Percentiles rank a stretch among this genome's conserved stretches.
phyloP scores from a whole-genome alignment of 2,329 filamentous ascomycete genomes.

The Lojkania enalia region DNA sequence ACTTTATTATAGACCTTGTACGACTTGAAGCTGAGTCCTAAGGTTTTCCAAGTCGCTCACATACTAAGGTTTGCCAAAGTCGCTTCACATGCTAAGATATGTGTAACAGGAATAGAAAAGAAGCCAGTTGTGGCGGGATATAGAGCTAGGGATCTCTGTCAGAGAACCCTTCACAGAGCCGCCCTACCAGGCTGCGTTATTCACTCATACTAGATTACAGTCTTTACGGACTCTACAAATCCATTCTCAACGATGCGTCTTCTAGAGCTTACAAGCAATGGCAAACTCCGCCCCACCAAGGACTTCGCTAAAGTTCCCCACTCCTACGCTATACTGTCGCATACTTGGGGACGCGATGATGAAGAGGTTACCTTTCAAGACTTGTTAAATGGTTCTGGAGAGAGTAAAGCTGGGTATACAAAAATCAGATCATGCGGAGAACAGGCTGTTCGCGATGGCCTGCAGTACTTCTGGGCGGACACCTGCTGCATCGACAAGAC shows the following conservation, averaged over 20 bases:
- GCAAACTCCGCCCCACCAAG: slow-evolving; percentile 6
- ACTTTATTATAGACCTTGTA: too few species aligned
- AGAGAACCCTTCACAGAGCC: too few species aligned
- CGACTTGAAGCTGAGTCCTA: too few species aligned
- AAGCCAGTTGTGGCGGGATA: too few species aligned
- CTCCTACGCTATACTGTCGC: slow-evolving; percentile 5
- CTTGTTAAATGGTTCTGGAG: not conserved
- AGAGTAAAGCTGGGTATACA: not conserved
- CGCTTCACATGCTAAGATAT: too few species aligned
- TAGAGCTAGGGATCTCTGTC: too few species aligned
- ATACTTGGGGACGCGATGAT: slow-evolving; percentile 1
- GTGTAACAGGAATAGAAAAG: too few species aligned
- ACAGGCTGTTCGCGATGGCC: not conserved
- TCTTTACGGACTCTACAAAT: not conserved
- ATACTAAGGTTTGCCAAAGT: too few species aligned
- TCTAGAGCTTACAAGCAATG: slow-evolving; percentile 2
- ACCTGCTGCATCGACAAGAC: slow-evolving; percentile 4
- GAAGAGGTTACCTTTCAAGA: slow-evolving; percentile 4
- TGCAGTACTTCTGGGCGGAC: slow-evolving; percentile 3
- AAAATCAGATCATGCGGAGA: not conserved
- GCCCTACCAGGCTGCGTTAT: too few species aligned
- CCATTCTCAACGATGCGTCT: slow-evolving; percentile 7
- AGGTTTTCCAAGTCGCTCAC: too few species aligned
- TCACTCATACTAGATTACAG: not conserved
- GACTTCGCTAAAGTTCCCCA: slow-evolving; percentile 3